Evolutionary conservation across 495 filamentous ascomycete species (phyloP).

Genomic region (Evansstolkia leycettana): DNA sequence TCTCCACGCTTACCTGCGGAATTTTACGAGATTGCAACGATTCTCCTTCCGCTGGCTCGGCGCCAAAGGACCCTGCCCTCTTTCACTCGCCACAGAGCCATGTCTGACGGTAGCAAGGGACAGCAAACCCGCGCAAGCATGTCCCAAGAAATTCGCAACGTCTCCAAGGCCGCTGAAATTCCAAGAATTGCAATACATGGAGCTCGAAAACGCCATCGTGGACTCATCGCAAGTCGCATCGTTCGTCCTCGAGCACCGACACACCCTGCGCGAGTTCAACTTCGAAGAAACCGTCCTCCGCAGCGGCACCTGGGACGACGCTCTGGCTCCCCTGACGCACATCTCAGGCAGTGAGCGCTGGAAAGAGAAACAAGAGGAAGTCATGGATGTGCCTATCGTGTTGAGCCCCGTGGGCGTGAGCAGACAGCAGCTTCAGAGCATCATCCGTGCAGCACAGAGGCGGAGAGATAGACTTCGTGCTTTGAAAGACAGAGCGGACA

Average conservation of each 20-base stretch:
- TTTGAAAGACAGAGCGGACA: slow-evolving; percentile 3
- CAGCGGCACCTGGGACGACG: slow-evolving; percentile 62
- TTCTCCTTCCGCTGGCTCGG: slow-evolving; percentile 63
- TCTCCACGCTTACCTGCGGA: slow-evolving; percentile 58
- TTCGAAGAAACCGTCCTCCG: slow-evolving; percentile 57
- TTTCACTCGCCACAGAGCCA: slow-evolving; percentile 51
- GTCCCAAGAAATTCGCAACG: slow-evolving; percentile 4
- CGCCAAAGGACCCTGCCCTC: slow-evolving; percentile 50
- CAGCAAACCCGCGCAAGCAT: slow-evolving; percentile 31
- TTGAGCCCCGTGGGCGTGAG: slow-evolving; percentile 11
- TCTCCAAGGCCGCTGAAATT: slow-evolving; percentile 39
- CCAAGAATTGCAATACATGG: slow-evolving; percentile 45
- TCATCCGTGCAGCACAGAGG: slow-evolving; percentile 6
- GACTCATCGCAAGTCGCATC: slow-evolving; percentile 51
- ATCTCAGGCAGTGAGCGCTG: slow-evolving; percentile 40
- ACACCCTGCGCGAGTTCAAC: slow-evolving; percentile 54
- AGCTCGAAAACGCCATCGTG: slow-evolving; percentile 54
- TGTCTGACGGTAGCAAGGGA: slow-evolving; percentile 19
- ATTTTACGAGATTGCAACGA: slow-evolving; percentile 48
- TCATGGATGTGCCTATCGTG: slow-evolving; percentile 21
- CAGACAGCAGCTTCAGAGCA: slow-evolving; percentile 9
- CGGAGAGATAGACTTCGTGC: slow-evolving; percentile 9
- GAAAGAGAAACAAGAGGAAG: slow-evolving; percentile 34
- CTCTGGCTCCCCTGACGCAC: slow-evolving; percentile 49
- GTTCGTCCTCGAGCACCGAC: slow-evolving; percentile 48